Evolutionary conservation across 108 stramenopile genomes (phyloP).

Genomic region (Nitzschia sp.): DNA sequence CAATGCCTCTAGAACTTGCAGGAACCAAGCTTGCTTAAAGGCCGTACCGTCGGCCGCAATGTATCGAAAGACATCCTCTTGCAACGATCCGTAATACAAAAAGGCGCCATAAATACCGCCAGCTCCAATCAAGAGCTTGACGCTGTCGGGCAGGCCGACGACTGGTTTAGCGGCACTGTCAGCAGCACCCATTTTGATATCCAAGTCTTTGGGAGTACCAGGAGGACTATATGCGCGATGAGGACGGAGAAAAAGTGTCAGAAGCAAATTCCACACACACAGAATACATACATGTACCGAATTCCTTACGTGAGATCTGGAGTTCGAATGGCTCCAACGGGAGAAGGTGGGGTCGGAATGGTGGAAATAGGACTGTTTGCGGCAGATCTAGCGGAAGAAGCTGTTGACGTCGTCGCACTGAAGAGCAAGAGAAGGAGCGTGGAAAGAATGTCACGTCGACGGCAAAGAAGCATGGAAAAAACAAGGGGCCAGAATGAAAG

Average conservation of each 20-base stretch:
- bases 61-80: constrained; percentile 94
- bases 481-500: background rate
- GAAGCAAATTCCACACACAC: background rate
- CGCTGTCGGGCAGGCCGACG: constrained; percentile 58
- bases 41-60: constrained; percentile 81
- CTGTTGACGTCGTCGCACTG: background rate
- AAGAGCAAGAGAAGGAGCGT: constrained; percentile 12
- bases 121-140: constrained; percentile 85
- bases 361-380: constrained; percentile 12
- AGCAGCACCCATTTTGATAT: constrained; percentile 21
- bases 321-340: background rate
- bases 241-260: background rate
- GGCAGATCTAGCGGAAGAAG: constrained; percentile 12
- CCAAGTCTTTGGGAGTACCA: constrained; percentile 1
- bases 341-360: constrained; percentile 8
- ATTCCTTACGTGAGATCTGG: background rate
- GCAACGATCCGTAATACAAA: constrained; percentile 93
- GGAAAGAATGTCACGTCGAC: background rate
- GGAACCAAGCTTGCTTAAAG: constrained; percentile 92
- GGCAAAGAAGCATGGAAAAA: background rate
- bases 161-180: background rate
- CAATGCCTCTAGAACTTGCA: constrained; percentile 89
- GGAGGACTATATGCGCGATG: background rate
- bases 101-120: constrained; percentile 96
- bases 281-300: background rate